These are phyloP conservation scores for Torrubiellomyces zombiae DNA, from an alignment of 2,329 filamentous ascomycete genomes.

Conservation along the genomic window DNA sequence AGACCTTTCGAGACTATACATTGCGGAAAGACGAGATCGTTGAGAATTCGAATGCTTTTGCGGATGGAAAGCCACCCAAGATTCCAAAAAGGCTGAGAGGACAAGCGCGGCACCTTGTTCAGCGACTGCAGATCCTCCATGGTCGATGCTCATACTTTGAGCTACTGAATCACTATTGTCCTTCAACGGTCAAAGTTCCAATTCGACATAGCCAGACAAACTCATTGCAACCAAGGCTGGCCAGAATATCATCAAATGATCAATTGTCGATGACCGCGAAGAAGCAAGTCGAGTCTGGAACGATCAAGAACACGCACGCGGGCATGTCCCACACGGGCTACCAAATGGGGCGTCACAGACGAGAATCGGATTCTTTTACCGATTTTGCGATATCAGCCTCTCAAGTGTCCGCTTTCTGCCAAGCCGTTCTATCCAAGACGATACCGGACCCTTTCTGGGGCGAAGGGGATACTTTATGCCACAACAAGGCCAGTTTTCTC, in stretches of 20 bases:
- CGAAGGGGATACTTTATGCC: conserved; percentile 25
- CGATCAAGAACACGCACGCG: conserved; percentile 1
- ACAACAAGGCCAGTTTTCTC: conserved; percentile 48
- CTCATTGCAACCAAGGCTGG: too few relatives aligned
- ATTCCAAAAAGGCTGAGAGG: conserved; percentile 57
- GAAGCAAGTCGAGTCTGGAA: too few relatives aligned
- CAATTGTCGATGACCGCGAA: too few relatives aligned
- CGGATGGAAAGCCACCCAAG: conserved; percentile 11
- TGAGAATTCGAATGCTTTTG: conserved; percentile 2
- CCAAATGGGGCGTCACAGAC: too few relatives aligned
- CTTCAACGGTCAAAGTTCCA: conserved; percentile 26
- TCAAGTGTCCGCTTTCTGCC: conserved; percentile 74
- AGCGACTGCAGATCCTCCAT: conserved; percentile 54
- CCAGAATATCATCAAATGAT: too few relatives aligned
- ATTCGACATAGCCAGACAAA: too few relatives aligned
- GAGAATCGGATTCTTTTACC: conserved; percentile 33
- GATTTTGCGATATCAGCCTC: conserved; percentile 50
- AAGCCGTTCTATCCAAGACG: conserved; percentile 53
- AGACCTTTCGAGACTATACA: conserved; percentile 72
- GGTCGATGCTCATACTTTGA: conserved; percentile 62
- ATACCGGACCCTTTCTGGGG: conserved; percentile 69
- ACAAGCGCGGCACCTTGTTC: conserved; percentile 37
- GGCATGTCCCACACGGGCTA: too few relatives aligned
- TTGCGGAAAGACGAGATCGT: conserved; percentile 68
- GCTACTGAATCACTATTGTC: conserved; percentile 69